Conservation (phyloP, 805 yeast genomes). For the Phaffomyces opuntiae region DNA sequence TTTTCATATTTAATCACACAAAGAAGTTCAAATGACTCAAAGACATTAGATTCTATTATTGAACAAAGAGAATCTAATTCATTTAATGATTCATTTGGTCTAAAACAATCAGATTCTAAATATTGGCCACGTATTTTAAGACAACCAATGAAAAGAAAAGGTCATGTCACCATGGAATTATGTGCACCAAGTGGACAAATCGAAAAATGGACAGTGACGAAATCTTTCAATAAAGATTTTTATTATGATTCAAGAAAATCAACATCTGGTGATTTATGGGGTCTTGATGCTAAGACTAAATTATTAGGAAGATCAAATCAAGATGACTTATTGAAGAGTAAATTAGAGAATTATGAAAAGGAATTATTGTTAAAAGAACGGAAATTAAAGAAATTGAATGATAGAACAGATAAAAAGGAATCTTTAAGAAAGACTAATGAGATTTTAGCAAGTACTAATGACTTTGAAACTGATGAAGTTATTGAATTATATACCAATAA, state of each 20-base stretch:
- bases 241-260: constrained; percentile 91
- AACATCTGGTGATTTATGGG: constrained; percentile 84
- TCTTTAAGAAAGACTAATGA: constrained; percentile 9
- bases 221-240: constrained; percentile 60
- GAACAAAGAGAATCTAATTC: constrained; percentile 27
- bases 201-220: constrained; percentile 85
- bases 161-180: constrained; percentile 72
- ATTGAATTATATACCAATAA: constrained; percentile 18
- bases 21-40: constrained; percentile 41
- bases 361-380: constrained; percentile 18
- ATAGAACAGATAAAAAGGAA: constrained; percentile 12
- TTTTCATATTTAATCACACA: constrained; percentile 70
- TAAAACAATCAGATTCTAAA: constrained; percentile 20
- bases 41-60: constrained; percentile 35
- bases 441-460: constrained; percentile 8
- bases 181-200: constrained; percentile 75
- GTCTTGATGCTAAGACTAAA: constrained; percentile 53
- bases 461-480: constrained; percentile 16
- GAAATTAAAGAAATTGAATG: constrained; percentile 12
- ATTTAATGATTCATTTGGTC: constrained; percentile 23
- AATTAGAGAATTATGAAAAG: constrained; percentile 29
- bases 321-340: constrained; percentile 22
- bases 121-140: constrained; percentile 70
- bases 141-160: constrained; percentile 70
- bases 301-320: constrained; percentile 30